Evolutionary conservation across 1,284 basidiomycete genomes (phyloP), one percentile per base, ranked within the genome.

Genomic region (Cutaneotrichosporon dermatis): DNA sequence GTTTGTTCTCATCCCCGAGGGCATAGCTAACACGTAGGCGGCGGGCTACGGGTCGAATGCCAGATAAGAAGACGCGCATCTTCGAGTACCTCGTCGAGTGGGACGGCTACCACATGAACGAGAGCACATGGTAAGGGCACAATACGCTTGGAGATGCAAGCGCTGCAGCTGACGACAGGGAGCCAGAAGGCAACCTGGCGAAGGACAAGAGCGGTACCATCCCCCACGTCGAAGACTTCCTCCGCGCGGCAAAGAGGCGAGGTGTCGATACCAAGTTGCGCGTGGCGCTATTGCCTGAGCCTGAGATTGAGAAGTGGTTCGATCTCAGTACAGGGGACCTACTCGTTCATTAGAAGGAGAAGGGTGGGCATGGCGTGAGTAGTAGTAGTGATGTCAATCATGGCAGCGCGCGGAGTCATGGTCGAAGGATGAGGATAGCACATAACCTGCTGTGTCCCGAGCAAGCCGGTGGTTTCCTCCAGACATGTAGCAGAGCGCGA

Each of bases 81-180:
- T 65, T 65, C 44, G 40, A 60, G 40, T 65, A 64, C 37, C 44
- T 67, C 42, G 61, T 67, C 51, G 58, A 62, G 40, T 67, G 66
- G 66, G 52, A 60, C 7, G 62, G 59, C 2, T 67, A 62, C 37
- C 46, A 43, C 5, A 15, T 65, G 56, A 42, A 60, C 6, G 59
- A 63, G 10, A 55, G 55, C 15, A 64, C 66, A 1, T 69, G 25
- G 25, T 25, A 25, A 25, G 25, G 25, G 25, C 25, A 25, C 25
- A 25, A 25, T 25, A 25, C 25, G 25, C 25, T 25, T 25, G 25
- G 25, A 25, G 25, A 25, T 25, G 25, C 25, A 25, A 25, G 25
- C 25, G 25, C 25, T 25, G 25, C 25, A 25, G 25, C 25, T 25
- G 25, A 25, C 25, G 25, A 25, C 25, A 25, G 68, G 50, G 50